Base-by-base conservation (phyloP, 2,329 filamentous ascomycete species). In the Cercospora beticola region DNA sequence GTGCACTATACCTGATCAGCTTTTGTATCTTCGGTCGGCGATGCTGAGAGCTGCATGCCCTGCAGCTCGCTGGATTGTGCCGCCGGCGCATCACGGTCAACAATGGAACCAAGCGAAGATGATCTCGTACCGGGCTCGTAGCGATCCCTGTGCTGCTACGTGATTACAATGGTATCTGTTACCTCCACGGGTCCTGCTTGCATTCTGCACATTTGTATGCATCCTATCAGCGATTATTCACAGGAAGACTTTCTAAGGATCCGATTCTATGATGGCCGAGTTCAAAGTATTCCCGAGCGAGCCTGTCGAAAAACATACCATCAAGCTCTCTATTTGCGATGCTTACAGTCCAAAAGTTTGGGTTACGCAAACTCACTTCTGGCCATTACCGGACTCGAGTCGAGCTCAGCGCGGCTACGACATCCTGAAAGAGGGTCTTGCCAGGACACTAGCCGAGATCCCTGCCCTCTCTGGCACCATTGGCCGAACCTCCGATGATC, bases 301-400 rank as follows among this genome's bases (percentile, higher is more conserved):
- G 16, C 26, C 49, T 49, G 26, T 66, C 54, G 23, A 26, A n/a
- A 62, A 64, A 21, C 60, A 70, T 18, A 43, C 43, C 16, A 68
- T 72, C 56, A 65, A 69, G 30, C 60, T 71, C 30, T 72, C 71
- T 8, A 62, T 71, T 23, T 68, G 67, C 52, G 71, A 72, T 60
- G 69, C 60, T 6, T 71, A 71, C 64, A 52, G 52, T 16, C 71
- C 71, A 3, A 72, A 71, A 57, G 58, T 66, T 12, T 72, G 71
- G 71, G 69, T 71, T 9, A 69, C 62, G 62, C 69, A 71, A 59
- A 63, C 64, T 18, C 64, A 66, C 46, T 72, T 72, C 65, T 72
- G 69, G 69, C 56, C 66, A 30, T 30, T 69, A 43, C 26, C 28
- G 18, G 40, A 65, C 36, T 14, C 18, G 46, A 59, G 14, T 10